Evolutionary conservation across 2,329 filamentous ascomycete genomes (phyloP), one percentile per base, ranked within the genome.

Genomic region (Madurella mycetomatis): DNA sequence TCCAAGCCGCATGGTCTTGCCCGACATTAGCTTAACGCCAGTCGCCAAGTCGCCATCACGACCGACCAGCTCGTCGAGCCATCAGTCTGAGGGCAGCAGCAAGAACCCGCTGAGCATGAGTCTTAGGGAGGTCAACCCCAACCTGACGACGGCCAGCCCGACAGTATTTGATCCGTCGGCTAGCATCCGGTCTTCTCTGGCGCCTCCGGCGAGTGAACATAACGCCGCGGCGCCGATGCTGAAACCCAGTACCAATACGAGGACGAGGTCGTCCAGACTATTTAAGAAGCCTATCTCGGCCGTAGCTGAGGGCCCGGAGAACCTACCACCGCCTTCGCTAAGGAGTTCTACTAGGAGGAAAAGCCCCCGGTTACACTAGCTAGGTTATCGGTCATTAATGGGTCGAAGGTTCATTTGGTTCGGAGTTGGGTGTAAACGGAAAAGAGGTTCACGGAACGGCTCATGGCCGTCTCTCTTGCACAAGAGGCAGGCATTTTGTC

Each of bases 121-220:
- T 59, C 73, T 83, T 45, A 76, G 80, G 41, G 81, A 83, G 65
- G 73, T 83, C 37, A 78, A 82, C 64, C 78, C 78, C 34, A 76
- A 70, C 58, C 54, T 73, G 53, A 69, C 70, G n/a, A 69, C 70
- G 13, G 69, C 69, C 15, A 66, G 13, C 34, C 65, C 66, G 9
- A 63, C 69, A 25, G 59, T 63, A 52, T 76, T 78, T 54, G 76
- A 80, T 45, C 68, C 74, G 1, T 67, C 70, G 11, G 66, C 70
- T 9, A 77, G 72, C 65, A 70, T 69, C 43, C 69, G 72, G 59
- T 73, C 74, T 57, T 66, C 63, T 42, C 49, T 53, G 9, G 32
- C 72, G 25, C 25, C 25, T 25, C 25, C 25, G 11, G 67, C 64
- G 54, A 58, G 68, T 4, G 72, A 74, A 5, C 18, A 2, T 7